Evolutionary conservation across 306 rosid genomes (phyloP).

Genomic region (Heteromeles arbutifolia): DNA sequence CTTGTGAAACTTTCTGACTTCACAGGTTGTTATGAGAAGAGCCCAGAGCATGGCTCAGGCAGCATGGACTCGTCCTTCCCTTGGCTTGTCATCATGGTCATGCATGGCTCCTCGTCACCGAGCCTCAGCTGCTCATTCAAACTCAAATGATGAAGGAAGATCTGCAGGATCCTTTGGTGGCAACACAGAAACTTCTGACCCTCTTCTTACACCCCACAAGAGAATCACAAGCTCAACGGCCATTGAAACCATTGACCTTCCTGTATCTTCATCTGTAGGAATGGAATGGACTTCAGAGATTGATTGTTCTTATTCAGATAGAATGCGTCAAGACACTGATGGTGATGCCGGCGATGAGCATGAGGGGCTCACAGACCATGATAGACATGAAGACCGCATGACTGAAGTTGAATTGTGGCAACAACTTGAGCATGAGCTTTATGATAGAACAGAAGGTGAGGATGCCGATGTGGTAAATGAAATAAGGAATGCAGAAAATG

Average conservation of each 20-base stretch:
- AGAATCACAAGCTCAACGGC: conserved; percentile 26
- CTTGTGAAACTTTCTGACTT: conserved; percentile 9
- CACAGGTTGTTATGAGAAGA: conserved; percentile 86
- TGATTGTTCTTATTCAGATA: conserved; percentile 40
- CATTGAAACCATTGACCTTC: conserved; percentile 40
- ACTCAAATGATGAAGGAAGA: conserved; percentile 31
- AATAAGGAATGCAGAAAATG: conserved; percentile 14
- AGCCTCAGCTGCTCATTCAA: conserved; percentile 31
- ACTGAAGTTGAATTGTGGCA: conserved; percentile 91
- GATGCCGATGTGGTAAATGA: conserved; percentile 51
- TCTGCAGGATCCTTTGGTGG: conserved; percentile 29
- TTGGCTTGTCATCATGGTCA: conserved; percentile 74
- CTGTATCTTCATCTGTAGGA: conserved; percentile 51
- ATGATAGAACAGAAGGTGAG: conserved; percentile 41
- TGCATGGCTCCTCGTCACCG: conserved; percentile 89
- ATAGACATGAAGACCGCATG: conserved; percentile 51
- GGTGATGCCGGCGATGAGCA: conserved; percentile 25
- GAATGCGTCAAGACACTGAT: conserved; percentile 23
- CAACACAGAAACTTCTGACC: conserved; percentile 32
- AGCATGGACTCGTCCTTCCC: conserved; percentile 84
- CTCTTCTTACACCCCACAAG: conserved; percentile 41
- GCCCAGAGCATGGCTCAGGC: conserved; percentile 96
- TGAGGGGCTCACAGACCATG: conserved; percentile 33
- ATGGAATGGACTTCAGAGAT: conserved; percentile 67
- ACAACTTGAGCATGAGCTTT: conserved; percentile 79